Evolutionary conservation across 805 yeast genomes (phyloP), one percentile per base, ranked within the genome.

Genomic region (Metschnikowia noctiluminum): DNA sequence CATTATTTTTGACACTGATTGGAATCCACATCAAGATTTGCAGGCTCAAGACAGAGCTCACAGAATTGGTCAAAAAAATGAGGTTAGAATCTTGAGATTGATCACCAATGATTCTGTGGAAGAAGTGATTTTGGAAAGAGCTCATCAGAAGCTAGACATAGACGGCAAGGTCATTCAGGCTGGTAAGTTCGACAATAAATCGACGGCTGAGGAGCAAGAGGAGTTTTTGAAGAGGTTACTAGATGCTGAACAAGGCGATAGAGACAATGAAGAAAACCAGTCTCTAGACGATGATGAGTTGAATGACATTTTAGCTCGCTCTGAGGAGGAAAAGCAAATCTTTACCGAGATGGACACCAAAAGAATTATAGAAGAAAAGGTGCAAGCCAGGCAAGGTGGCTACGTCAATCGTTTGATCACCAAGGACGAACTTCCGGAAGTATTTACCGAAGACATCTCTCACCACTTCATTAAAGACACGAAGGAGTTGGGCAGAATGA

Each of bases 31-130:
- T 70, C 95, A 87, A 67, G 95, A 87, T 81, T 79, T 87, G 62
- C 95, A 87, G 65, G 95, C 94, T 1, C 95, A 87, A 68, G 95
- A 87, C 68, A 78, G 95, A 73, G 95, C 95, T 1, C 95, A 87
- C 66, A 80, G 95, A 76, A 87, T 87, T 65, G 95, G 95, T 39
- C 95, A 87, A 62, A 87, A 87, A 75, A 87, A 87, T 64, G 95
- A 87, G 64, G 95, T 87, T 48, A 74, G 92, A 64, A 87, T 87
- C 58, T 75, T 87, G 63, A 77, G 95, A 68, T 77, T 87, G 63
- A 87, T 87, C 54, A 85, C 92, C 2, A 81, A 84, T 45, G 92
- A 87, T 61, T 85, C 95, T 2, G 89, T 87, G 32, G 95, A 87
- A 69, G 95, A 87, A 62, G 85, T 84, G 28, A 87, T 87, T 52